These are phyloP conservation scores for Eremomyces bilateralis DNA, from an alignment of 495 filamentous ascomycete genomes.

Conservation along the genomic window DNA sequence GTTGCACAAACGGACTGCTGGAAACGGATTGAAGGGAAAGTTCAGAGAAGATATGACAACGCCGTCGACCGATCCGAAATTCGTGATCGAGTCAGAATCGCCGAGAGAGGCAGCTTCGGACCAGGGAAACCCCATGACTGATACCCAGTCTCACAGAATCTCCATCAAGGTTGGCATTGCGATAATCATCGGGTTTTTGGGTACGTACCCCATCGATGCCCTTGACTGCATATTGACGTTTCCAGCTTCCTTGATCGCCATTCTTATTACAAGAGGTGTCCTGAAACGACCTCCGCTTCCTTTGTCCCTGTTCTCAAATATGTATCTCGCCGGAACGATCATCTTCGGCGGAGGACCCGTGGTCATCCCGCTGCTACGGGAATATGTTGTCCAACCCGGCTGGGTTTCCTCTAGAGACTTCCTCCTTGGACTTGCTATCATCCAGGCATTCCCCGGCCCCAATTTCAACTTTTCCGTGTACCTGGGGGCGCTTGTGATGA, in stretches of 20 bases:
- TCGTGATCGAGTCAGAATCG: slow-evolving; percentile 5
- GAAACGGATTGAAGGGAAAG: too few relatives aligned
- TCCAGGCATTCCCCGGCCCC: slow-evolving; percentile 66
- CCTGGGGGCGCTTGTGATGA: slow-evolving; percentile 38
- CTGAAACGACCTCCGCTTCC: slow-evolving; percentile 24
- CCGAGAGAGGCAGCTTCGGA: slow-evolving; percentile 3
- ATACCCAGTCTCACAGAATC: too few relatives aligned
- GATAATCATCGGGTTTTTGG: slow-evolving; percentile 32
- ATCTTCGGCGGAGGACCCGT: slow-evolving; percentile 78
- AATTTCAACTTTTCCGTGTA: slow-evolving; percentile 83
- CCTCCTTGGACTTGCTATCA: slow-evolving; percentile 60
- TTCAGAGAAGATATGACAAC: too few relatives aligned
- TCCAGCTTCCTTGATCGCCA: slow-evolving; percentile 25
- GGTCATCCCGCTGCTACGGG: slow-evolving; percentile 58
- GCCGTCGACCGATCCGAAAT: slow-evolving; percentile 1
- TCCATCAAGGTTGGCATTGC: slow-evolving; percentile 20
- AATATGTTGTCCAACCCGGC: slow-evolving; percentile 58
- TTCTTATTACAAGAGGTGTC: slow-evolving; percentile 34
- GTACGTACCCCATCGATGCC: slow-evolving; percentile 10
- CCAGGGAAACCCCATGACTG: too few relatives aligned
- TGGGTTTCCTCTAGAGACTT: slow-evolving; percentile 69
- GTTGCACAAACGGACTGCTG: background rate
- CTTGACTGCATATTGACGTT: background rate
- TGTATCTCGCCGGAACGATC: slow-evolving; percentile 74
- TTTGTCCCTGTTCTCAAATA: slow-evolving; percentile 51